Percentiles rank a stretch among this genome's conserved stretches.
Conservation (phyloP, 2,329 filamentous ascomycete species). For the Xylaria polymorpha region DNA sequence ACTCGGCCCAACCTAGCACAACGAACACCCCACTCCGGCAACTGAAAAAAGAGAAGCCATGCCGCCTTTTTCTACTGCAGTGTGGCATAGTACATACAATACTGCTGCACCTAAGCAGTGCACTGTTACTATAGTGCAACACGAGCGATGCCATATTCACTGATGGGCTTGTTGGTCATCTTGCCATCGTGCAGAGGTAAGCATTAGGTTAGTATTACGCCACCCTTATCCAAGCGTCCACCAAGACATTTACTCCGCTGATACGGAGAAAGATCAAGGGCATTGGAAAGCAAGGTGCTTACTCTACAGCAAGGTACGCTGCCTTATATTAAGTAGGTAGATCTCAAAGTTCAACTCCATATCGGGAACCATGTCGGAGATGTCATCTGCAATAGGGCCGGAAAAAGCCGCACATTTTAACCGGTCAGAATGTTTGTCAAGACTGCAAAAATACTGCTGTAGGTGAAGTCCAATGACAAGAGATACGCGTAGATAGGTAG, state of each 20-base stretch:
- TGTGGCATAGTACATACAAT: constrained; percentile 2
- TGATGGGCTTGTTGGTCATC: background rate
- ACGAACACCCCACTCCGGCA: constrained; percentile 25
- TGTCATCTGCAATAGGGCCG: constrained; percentile 8
- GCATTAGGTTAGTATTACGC: constrained; percentile 9
- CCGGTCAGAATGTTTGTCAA: constrained; percentile 20
- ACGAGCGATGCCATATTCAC: background rate
- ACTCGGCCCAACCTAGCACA: constrained; percentile 10
- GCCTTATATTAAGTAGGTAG: background rate
- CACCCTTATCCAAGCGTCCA: constrained; percentile 10
- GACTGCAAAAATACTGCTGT: background rate
- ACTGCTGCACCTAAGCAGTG: constrained; percentile 1
- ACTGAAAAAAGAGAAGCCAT: constrained; percentile 10
- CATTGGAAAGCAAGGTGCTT: constrained; percentile 22
- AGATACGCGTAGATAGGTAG: background rate
- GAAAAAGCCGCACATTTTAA: constrained; percentile 25
- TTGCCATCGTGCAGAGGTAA: background rate
- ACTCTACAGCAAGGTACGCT: constrained; percentile 17
- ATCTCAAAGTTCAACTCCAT: constrained; percentile 2
- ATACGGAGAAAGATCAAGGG: background rate
- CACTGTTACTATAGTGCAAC: background rate
- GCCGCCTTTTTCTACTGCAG: constrained; percentile 5
- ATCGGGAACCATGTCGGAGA: background rate
- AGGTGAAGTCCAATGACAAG: constrained; percentile 8
- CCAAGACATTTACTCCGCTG: constrained; percentile 6